These are phyloP conservation scores for Arthrobotrys entomopaga DNA, from an alignment of 2,329 filamentous ascomycete genomes.

Conservation along the genomic window DNA sequence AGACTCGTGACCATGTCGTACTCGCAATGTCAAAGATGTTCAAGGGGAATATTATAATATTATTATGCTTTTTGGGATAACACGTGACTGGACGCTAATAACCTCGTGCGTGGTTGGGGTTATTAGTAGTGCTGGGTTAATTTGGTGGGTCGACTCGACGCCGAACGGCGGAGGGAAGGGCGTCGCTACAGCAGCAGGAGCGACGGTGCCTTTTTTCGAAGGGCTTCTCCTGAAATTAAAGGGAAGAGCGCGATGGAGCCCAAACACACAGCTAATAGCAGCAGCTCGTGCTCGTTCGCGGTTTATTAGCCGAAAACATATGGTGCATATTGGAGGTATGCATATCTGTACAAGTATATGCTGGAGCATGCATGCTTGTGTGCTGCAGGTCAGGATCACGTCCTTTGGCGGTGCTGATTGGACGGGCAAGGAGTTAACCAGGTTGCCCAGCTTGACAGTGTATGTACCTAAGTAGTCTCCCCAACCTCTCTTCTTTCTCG, in stretches of 20 bases:
- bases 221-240: conserved; percentile 5
- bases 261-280: no score
- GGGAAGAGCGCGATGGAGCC: background rate
- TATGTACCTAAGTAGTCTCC: no score
- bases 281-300: conserved; percentile 27
- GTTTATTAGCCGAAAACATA: conserved; percentile 48
- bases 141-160: conserved; percentile 5
- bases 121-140: background rate
- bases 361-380: conserved; percentile 8
- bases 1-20: no score
- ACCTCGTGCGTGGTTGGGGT: background rate
- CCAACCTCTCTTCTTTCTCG: conserved; percentile 55
- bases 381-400: conserved; percentile 37
- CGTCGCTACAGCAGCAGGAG: background rate
- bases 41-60: background rate
- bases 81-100: conserved; percentile 5
- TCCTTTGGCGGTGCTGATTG: conserved; percentile 41
- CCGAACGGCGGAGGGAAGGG: background rate
- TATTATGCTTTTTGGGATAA: background rate
- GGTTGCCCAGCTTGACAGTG: conserved; percentile 6
- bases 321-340: conserved; percentile 7
- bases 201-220: background rate
- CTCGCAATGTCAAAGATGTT: background rate
- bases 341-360: no score
- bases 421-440: conserved; percentile 19